A percentile compares a stretch with the other conserved stretches of the same genome.
phyloP scores from a whole-genome alignment of 768 basidiomycete species.

The Heimioporus sp. region DNA sequence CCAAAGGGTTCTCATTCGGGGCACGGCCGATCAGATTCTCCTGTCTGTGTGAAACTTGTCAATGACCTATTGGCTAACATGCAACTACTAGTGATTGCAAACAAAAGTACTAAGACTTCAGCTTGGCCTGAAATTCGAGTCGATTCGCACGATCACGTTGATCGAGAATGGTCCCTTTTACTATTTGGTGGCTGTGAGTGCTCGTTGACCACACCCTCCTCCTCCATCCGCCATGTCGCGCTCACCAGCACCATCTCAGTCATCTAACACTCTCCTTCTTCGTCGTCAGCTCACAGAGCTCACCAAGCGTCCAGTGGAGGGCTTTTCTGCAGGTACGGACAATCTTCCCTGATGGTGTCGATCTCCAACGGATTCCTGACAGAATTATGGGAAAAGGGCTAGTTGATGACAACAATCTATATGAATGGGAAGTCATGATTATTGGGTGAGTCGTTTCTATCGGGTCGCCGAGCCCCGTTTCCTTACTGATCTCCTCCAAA shows the following conservation, averaged over 20 bases:
- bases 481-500: conserved; percentile 34
- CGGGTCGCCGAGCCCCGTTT: conserved; percentile 9
- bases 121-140: too few species aligned
- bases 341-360: conserved; percentile 24
- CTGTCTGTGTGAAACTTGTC: too few species aligned
- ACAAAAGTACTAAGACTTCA: too few species aligned
- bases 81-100: too few species aligned
- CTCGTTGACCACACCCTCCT: background rate
- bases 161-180: background rate
- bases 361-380: conserved; percentile 34
- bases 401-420: conserved; percentile 91
- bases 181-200: background rate
- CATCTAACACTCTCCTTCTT: conserved; percentile 54
- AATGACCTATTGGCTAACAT: too few species aligned
- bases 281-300: conserved; percentile 81
- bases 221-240: conserved; percentile 15
- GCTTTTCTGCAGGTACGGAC: conserved; percentile 86
- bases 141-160: conserved; percentile 5
- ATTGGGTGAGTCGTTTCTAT: conserved; percentile 65
- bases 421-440: conserved; percentile 95
- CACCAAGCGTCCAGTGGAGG: conserved; percentile 90
- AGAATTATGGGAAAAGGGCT: conserved; percentile 57
- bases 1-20: too few species aligned
- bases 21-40: too few species aligned
- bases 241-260: conserved; percentile 29